Evolutionary conservation across 1,284 basidiomycete genomes (phyloP).

Genomic region (Psilocybe mexicana): DNA sequence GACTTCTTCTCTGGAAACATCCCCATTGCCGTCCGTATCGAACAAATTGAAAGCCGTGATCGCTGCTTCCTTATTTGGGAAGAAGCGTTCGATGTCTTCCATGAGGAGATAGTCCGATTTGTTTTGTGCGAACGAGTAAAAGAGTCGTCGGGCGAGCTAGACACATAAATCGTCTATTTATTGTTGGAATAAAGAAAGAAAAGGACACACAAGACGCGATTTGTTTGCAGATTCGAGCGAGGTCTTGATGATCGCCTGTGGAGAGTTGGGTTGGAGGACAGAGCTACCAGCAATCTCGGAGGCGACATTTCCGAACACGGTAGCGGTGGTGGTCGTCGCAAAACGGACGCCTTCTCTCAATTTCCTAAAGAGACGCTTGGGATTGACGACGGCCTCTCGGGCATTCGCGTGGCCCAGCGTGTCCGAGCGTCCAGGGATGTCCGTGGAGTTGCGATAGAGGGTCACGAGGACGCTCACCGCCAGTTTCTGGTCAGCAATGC

Average conservation of each 20-base stretch:
- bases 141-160: constrained; percentile 81
- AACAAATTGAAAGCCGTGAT: constrained; percentile 72
- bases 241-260: constrained; percentile 79
- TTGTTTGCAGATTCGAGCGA: constrained; percentile 83
- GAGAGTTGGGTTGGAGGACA: constrained; percentile 87
- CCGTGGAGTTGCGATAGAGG: constrained; percentile 78
- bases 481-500: constrained; percentile 83
- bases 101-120: constrained; percentile 62
- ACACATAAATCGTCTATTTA: neutral
- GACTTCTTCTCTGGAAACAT: constrained; percentile 46
- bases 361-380: constrained; percentile 68
- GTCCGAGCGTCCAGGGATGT: constrained; percentile 70
- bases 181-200: neutral
- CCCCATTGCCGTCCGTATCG: constrained; percentile 84
- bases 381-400: constrained; percentile 43
- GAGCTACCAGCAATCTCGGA: constrained; percentile 75
- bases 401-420: constrained; percentile 47
- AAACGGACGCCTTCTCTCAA: constrained; percentile 71
- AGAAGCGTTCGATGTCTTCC: constrained; percentile 75
- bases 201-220: constrained; percentile 64
- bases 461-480: constrained; percentile 73
- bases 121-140: constrained; percentile 81
- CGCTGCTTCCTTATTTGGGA: constrained; percentile 68
- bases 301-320: constrained; percentile 78
- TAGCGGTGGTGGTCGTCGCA: constrained; percentile 81